phyloP scores from a whole-genome alignment of 176 grass and related monocot genomes.

The Oryza glumipatula region DNA sequence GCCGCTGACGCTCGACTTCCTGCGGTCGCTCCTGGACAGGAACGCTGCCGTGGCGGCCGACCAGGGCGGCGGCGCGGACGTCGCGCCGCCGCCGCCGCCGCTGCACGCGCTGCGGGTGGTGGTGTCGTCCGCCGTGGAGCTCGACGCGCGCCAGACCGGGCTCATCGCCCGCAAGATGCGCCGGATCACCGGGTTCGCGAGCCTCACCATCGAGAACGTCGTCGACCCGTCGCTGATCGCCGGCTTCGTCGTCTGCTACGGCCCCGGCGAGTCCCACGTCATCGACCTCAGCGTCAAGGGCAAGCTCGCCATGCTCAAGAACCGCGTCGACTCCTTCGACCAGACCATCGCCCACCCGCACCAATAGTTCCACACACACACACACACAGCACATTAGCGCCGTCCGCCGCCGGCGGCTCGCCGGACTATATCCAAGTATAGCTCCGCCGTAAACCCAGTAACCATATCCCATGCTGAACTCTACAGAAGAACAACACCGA shows the following conservation, averaged over 20 bases:
- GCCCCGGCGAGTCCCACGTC: constrained; percentile 62
- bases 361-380: background rate
- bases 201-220: constrained; percentile 68
- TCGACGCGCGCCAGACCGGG: constrained; percentile 71
- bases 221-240: constrained; percentile 82
- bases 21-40: constrained; percentile 54
- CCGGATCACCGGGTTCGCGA: constrained; percentile 75
- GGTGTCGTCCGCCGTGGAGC: constrained; percentile 78
- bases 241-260: constrained; percentile 85
- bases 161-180: constrained; percentile 94
- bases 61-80: background rate
- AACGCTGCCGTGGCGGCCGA: constrained; percentile 31
- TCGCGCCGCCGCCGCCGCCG: constrained; percentile 11
- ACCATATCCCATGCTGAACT: background rate
- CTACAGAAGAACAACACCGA: background rate
- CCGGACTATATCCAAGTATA: background rate
- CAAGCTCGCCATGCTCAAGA: constrained; percentile 68
- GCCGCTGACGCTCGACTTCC: constrained; percentile 67
- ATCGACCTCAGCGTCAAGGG: constrained; percentile 94
- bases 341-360: constrained; percentile 29
- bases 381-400: background rate
- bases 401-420: background rate
- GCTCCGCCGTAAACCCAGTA: background rate
- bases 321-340: constrained; percentile 71
- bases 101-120: constrained; percentile 61